phyloP scores from a whole-genome alignment of 2,329 filamentous ascomycete species.

The Grosmannia huntii region DNA sequence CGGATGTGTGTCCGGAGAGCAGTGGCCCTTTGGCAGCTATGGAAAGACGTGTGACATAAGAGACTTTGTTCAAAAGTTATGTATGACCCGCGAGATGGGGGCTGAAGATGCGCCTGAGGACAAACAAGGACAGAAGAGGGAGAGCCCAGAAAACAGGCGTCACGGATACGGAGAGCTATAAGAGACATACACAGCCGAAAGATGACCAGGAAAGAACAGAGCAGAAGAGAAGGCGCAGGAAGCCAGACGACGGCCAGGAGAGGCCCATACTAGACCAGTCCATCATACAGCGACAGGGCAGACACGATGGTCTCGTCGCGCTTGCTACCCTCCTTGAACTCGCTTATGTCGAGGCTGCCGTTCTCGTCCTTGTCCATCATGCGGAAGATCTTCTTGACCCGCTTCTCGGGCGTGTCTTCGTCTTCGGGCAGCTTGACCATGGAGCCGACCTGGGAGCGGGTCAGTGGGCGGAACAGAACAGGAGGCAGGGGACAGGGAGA shows the following conservation, averaged over 20 bases:
- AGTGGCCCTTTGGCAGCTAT: background rate
- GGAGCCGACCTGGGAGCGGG: conserved; percentile 61
- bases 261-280: conserved; percentile 52
- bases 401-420: conserved; percentile 97
- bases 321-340: conserved; percentile 99
- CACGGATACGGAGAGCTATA: background rate
- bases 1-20: background rate
- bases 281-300: conserved; percentile 89
- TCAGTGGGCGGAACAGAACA: conserved; percentile 1
- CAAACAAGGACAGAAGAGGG: background rate
- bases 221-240: background rate
- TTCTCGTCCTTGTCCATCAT: conserved; percentile 99
- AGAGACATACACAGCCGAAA: background rate
- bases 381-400: conserved; percentile 93
- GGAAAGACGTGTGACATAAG: background rate
- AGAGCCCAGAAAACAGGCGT: background rate
- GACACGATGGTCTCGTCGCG: conserved; percentile 98
- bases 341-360: conserved; percentile 87
- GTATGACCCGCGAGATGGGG: background rate
- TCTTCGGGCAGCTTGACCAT: conserved; percentile 99
- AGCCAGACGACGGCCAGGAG: background rate
- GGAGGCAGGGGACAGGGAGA: background rate
- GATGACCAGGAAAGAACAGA: background rate
- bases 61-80: background rate
- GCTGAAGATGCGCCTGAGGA: background rate